Evolutionary conservation across 2,329 filamentous ascomycete genomes (phyloP).

Genomic region (Emmonsiellopsis sp.): DNA sequence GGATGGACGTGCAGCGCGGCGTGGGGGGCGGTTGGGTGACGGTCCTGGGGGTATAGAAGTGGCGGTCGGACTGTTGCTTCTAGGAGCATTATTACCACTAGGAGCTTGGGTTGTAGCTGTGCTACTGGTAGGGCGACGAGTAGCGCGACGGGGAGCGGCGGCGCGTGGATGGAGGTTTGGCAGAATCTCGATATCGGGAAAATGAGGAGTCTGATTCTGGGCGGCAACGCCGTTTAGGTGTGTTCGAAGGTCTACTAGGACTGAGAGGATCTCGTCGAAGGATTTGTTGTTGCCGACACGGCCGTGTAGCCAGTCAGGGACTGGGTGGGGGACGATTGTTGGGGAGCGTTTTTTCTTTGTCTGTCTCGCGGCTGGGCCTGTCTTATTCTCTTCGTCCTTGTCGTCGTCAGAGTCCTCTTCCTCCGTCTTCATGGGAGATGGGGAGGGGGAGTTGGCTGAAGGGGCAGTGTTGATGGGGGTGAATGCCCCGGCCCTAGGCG

Average conservation of each 20-base stretch:
- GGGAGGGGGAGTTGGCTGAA: neutral
- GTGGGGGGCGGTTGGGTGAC: neutral
- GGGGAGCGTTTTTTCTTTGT: constrained; percentile 15
- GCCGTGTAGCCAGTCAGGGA: constrained; percentile 24
- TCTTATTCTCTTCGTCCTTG: neutral
- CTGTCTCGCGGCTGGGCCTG: neutral
- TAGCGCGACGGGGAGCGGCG: neutral
- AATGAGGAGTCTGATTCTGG: constrained; percentile 14
- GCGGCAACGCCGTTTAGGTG: constrained; percentile 15
- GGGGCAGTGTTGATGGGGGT: neutral
- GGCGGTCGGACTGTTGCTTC: neutral
- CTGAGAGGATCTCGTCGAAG: constrained; percentile 21
- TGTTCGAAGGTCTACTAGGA: constrained; percentile 18
- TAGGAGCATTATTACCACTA: neutral
- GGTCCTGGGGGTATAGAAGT: neutral
- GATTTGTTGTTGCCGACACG: constrained; percentile 18
- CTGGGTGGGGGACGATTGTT: constrained; percentile 21
- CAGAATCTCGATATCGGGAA: constrained; percentile 34
- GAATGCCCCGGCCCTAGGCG: neutral
- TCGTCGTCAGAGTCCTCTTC: neutral
- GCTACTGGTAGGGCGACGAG: neutral
- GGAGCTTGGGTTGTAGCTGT: neutral
- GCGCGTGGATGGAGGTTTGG: constrained; percentile 20
- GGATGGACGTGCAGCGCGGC: neutral
- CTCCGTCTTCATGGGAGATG: neutral